Percentiles rank a stretch among this genome's conserved stretches.
Conservation (phyloP, 441 rosid genomes). For the Pelargonium hybrid region DNA sequence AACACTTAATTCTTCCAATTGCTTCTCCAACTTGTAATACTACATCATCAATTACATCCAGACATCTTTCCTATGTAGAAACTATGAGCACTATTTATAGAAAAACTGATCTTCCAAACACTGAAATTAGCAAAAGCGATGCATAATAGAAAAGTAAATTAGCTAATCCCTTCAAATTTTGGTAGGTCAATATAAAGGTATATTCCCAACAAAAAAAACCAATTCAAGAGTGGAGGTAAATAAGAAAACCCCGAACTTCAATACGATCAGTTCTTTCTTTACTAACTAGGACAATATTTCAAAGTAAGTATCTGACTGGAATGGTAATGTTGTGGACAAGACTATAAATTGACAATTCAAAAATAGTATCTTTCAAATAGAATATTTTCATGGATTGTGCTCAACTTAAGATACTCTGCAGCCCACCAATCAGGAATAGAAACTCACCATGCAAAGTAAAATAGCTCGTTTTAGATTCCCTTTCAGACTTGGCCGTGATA, state of each 20-base stretch:
- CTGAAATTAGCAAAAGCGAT: not conserved
- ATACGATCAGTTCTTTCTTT: not conserved
- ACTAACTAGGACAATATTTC: not conserved
- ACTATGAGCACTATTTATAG: not conserved
- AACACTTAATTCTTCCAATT: not conserved
- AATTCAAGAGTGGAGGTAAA: not conserved
- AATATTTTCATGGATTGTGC: not conserved
- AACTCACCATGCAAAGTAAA: slow-evolving; percentile 4
- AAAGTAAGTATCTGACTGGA: not conserved
- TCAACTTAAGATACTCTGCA: not conserved
- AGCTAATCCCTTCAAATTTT: not conserved
- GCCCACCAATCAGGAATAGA: not conserved
- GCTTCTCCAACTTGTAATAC: no score
- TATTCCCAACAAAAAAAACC: not conserved
- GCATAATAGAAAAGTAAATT: not conserved
- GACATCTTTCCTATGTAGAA: not conserved
- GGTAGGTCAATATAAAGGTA: not conserved
- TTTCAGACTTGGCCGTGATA: not conserved
- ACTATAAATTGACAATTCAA: not conserved
- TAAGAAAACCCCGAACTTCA: not conserved
- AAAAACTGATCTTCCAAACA: not conserved
- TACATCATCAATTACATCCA: no score
- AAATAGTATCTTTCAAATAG: not conserved
- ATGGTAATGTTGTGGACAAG: not conserved
- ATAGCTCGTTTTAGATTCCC: not conserved